Percentiles rank a stretch among this genome's conserved stretches.
Evolutionary conservation across 192 early-diverging fungal species (phyloP).

Genomic region (Phlyctochytrium arcticum): DNA sequence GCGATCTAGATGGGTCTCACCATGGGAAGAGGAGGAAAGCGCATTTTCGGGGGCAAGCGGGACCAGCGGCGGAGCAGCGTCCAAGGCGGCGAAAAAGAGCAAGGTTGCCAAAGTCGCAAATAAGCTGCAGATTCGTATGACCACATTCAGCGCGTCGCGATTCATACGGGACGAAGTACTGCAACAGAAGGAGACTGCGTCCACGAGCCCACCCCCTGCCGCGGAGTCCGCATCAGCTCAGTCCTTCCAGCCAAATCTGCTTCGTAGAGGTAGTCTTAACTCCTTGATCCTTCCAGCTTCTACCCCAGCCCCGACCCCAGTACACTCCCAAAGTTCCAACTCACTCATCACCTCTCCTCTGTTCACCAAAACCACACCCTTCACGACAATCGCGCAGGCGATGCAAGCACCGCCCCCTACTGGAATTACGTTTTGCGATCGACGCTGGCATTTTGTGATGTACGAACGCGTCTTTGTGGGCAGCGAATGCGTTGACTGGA

Average conservation of each 20-base stretch:
- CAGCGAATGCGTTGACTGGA: conserved; percentile 84
- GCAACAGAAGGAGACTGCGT: not conserved
- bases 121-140: conserved; percentile 26
- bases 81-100: conserved; percentile 1
- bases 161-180: conserved; percentile 37
- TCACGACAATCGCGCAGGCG: conserved; percentile 54
- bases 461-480: conserved; percentile 75
- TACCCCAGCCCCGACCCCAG: conserved; percentile 3
- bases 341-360: conserved; percentile 20
- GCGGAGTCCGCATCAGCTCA: not conserved
- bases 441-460: conserved; percentile 80
- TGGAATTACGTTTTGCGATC: conserved; percentile 67
- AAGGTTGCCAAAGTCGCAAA: not conserved
- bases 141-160: conserved; percentile 27
- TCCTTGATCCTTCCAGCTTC: conserved; percentile 13
- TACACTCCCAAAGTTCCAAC: not conserved
- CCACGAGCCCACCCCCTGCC: not conserved
- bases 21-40: conserved; percentile 34
- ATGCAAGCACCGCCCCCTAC: conserved; percentile 62
- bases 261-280: not conserved
- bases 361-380: conserved; percentile 46
- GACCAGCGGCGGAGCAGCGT: not conserved
- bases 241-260: not conserved
- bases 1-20: conserved; percentile 51
- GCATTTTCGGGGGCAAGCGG: not conserved